phyloP scores from a whole-genome alignment of 1,139 yeast genomes.

The Arxiozyma telluris region DNA sequence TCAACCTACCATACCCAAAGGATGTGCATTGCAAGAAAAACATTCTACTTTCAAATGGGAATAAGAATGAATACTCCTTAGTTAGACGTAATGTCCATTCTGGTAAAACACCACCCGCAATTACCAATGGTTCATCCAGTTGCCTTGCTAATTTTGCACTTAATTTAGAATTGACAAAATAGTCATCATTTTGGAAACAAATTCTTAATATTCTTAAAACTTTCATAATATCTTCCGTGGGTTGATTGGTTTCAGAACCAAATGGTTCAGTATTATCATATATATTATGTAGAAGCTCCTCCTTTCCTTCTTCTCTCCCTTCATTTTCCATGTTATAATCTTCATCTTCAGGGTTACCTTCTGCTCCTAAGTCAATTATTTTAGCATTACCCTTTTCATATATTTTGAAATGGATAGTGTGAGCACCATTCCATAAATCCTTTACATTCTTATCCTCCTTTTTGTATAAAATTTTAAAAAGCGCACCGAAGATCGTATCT shows the following conservation, averaged over 20 bases:
- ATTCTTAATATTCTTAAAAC: constrained; percentile 45
- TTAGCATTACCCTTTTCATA: constrained; percentile 18
- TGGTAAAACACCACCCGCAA: constrained; percentile 82
- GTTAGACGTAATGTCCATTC: constrained; percentile 75
- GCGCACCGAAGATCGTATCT: constrained; percentile 74
- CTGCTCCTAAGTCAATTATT: background rate
- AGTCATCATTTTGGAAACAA: constrained; percentile 34
- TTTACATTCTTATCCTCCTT: constrained; percentile 37
- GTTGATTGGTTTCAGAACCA: constrained; percentile 5
- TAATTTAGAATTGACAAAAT: constrained; percentile 69
- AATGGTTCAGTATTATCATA: background rate
- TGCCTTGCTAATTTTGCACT: constrained; percentile 84
- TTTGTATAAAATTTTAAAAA: constrained; percentile 43
- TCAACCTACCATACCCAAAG: constrained; percentile 80
- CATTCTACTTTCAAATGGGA: constrained; percentile 75
- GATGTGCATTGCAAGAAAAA: constrained; percentile 80
- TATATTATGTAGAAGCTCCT: constrained; percentile 30
- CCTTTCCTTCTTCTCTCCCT: constrained; percentile 12
- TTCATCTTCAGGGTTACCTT: constrained; percentile 17
- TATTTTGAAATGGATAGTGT: constrained; percentile 45
- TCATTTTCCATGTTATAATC: background rate
- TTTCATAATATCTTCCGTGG: constrained; percentile 44
- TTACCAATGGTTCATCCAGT: constrained; percentile 80
- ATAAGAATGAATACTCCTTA: constrained; percentile 66
- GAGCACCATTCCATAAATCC: constrained; percentile 50